Evolutionary conservation across 768 basidiomycete genomes (phyloP), one percentile per base, ranked within the genome.

Genomic region (Termitomyces sp.): DNA sequence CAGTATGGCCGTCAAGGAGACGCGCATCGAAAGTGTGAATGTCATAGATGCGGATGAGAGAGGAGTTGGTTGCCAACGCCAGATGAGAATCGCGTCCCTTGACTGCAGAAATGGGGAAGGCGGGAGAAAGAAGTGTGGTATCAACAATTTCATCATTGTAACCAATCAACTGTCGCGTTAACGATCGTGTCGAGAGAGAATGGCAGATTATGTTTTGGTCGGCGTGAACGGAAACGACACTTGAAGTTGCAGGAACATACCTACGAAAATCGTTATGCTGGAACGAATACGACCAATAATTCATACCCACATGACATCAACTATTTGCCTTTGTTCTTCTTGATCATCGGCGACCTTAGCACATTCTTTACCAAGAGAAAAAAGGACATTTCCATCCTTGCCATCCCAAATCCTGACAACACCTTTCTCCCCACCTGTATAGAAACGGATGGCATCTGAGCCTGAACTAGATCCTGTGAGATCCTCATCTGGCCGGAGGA

Each of bases 61-160:
- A 92, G 1, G 97, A 98, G 72, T 99, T 99, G 43, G 97, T 96
- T n/a, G 96, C 96, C 20, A 99, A 78, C 20, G 96, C 97, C 35
- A 98, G 75, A 66, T 92, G 88, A 2, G 86, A 81, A 70, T 95
- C 91, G 55, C 69, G 69, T 26, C 67, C 61, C 51, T 26, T 62
- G 59, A 62, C 66, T 2, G 69, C 54, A 0, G 63, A 33, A 6
- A 67, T 62, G 32, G 63, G 64, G 7, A 63, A 66, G 20, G 70
- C 50, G 23, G 76, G 69, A 48, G 82, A 83, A 59, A 99, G 80
- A 74, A 95, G 93, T 30, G 82, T 79, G 5, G 87, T 83, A 67
- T 98, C 97, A 53, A 98, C 89, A 64, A 98, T 95, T 72, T 98
- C 96, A 72, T 99, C 97, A 71, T 98, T 98, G 80, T 89, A 99